Conservation (phyloP, 306 rosid species). For the Adenanthera pavonina region DNA sequence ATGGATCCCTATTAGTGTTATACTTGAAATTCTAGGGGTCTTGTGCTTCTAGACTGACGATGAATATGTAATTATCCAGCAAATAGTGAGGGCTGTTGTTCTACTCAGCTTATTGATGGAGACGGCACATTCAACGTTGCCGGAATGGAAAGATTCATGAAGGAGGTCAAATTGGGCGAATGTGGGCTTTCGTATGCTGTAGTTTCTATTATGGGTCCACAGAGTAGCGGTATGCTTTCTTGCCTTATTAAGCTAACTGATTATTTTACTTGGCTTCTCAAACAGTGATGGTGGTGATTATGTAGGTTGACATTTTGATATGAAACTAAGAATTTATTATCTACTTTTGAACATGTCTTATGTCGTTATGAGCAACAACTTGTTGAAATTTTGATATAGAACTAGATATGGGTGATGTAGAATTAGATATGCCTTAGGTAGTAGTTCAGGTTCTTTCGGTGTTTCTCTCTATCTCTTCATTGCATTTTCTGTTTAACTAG, state of each 20-base stretch:
- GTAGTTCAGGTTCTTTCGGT: conserved; percentile 19
- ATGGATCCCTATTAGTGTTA: conserved; percentile 15
- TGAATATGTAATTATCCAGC: conserved; percentile 50
- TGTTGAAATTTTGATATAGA: conserved; percentile 23
- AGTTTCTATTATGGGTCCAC: conserved; percentile 98
- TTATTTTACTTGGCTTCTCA: conserved; percentile 27
- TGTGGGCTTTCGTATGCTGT: conserved; percentile 97
- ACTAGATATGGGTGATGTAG: conserved; percentile 22
- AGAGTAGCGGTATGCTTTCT: conserved; percentile 89
- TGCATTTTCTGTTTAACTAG: conserved; percentile 30
- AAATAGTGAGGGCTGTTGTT: conserved; percentile 53
- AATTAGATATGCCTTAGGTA: neutral
- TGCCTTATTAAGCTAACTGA: conserved; percentile 26
- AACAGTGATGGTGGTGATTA: conserved; percentile 24
- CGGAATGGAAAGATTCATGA: conserved; percentile 76
- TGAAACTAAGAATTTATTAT: conserved; percentile 21
- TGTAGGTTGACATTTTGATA: conserved; percentile 27
- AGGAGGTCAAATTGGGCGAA: conserved; percentile 81
- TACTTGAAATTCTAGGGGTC: conserved; percentile 13
- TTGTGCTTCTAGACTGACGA: conserved; percentile 22
- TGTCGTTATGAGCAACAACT: conserved; percentile 22
- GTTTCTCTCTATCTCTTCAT: neutral
- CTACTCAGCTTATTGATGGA: conserved; percentile 96
- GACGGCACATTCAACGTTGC: conserved; percentile 77
- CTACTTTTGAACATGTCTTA: conserved; percentile 7